A percentile compares a stretch with the other conserved stretches of the same genome.
Evolutionary conservation across 2,329 filamentous ascomycete species (phyloP).

Genomic region (Tolypocladium album): DNA sequence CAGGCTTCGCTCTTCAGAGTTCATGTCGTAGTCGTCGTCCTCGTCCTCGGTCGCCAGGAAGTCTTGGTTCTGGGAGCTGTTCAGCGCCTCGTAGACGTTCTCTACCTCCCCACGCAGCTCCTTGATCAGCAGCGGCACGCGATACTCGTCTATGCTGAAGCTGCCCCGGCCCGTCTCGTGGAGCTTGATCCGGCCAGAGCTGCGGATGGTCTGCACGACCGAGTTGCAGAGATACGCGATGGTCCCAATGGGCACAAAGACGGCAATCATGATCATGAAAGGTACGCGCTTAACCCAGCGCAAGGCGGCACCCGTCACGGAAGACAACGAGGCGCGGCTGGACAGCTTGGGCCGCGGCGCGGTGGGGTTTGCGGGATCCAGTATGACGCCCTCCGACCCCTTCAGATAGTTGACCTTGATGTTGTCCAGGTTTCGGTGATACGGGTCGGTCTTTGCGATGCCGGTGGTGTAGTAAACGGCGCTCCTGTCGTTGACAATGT

Average conservation of each 20-base stretch:
- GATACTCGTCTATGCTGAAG: constrained; percentile 58
- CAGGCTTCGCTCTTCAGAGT: constrained; percentile 26
- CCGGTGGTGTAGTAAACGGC: constrained; percentile 76
- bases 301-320: constrained; percentile 18
- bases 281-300: constrained; percentile 44
- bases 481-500: constrained; percentile 76
- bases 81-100: constrained; percentile 63
- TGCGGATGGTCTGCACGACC: constrained; percentile 64
- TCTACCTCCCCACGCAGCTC: constrained; percentile 69
- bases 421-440: constrained; percentile 47
- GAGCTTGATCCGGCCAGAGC: constrained; percentile 60
- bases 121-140: constrained; percentile 65
- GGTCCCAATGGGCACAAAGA: constrained; percentile 67
- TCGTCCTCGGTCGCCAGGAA: constrained; percentile 53
- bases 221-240: constrained; percentile 66
- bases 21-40: constrained; percentile 23
- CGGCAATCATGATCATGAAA: constrained; percentile 49
- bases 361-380: constrained; percentile 57
- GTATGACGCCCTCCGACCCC: constrained; percentile 63
- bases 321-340: constrained; percentile 17
- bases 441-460: constrained; percentile 72
- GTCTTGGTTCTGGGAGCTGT: constrained; percentile 56
- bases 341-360: constrained; percentile 29
- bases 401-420: constrained; percentile 63
- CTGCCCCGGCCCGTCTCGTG: constrained; percentile 64